Conservation (phyloP, 306 rosid species). For the Vigna reflexopilosa region DNA sequence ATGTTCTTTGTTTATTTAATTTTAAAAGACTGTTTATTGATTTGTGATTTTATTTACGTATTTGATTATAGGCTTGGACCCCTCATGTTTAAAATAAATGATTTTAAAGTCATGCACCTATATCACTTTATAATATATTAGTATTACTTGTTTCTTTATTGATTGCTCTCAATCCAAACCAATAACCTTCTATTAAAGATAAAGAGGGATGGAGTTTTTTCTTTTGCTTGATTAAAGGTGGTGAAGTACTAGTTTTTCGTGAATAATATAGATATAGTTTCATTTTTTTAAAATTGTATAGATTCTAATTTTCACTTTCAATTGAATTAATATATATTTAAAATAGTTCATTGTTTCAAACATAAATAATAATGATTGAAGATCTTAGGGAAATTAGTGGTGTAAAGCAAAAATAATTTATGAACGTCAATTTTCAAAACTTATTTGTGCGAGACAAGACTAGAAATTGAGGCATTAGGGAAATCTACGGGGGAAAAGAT, state of each 20-base stretch:
- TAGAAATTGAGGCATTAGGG: neutral
- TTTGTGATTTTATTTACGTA: constrained; percentile 55
- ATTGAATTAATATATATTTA: neutral
- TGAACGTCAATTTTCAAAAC: no score
- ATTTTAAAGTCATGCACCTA: constrained; percentile 38
- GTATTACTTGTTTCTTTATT: constrained; percentile 32
- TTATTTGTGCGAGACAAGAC: neutral
- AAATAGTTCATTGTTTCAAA: constrained; percentile 2
- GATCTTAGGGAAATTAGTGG: neutral
- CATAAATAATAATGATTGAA: neutral
- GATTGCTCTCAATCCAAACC: constrained; percentile 47
- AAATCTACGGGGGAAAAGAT: no score
- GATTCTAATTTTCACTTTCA: constrained; percentile 7
- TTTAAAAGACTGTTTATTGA: neutral
- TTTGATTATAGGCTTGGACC: constrained; percentile 43
- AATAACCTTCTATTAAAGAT: constrained; percentile 39
- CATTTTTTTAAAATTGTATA: neutral
- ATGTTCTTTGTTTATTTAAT: constrained; percentile 19
- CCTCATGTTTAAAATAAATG: constrained; percentile 9
- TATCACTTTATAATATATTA: constrained; percentile 30
- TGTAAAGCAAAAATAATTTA: no score
- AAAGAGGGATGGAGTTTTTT: constrained; percentile 38
- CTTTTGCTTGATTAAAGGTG: constrained; percentile 42
- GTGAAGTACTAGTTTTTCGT: constrained; percentile 27
- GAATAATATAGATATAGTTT: neutral